Base-by-base conservation (phyloP, 2,329 filamentous ascomycete species). In the Pseudogymnoascus sp. region DNA sequence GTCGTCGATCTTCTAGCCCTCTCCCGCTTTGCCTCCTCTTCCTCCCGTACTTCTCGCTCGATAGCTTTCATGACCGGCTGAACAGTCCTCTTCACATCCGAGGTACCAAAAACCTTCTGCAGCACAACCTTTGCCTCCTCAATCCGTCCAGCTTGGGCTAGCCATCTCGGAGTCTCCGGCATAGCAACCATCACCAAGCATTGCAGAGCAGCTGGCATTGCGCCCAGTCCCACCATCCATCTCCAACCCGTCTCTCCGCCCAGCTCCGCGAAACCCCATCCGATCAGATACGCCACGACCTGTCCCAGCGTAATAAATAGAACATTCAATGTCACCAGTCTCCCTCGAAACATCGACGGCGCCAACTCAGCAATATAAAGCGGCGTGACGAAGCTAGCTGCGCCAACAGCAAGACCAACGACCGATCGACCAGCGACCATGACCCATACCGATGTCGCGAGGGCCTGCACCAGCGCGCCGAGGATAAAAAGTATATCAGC, bases 171-270 rank as follows among this genome's bases (percentile, higher is more conserved):
- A 10, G 90, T 95, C 75, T 97, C 93, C 0, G 92, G 92, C 83
- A 96, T 88, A 60, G 85, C 79, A 2, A 85, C 68, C 63, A 97
- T 76, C 61, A 95, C 76, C 0, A 80, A 72, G 4, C 84, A 82
- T 72, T 97, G 93, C 3, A 92, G 62, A 0, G 83, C 73, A 0
- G 92, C 92, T 0, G 93, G 93, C 27, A 88, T 65, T 7, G 89
- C 89, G 0, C 92, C 93, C 0, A 97, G 75, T 0, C 92, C 92
- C 0, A 97, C 92, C 84, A 96, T 92, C 87, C 90, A 95, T 59
- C 91, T 81, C 92, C 93, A 97, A 1, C 89, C 91, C 10, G 81
- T 82, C 36, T 70, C 71, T 21, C 72, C 68, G 0, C 78, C 82
- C 63, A 79, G 78, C 62, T 82, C 80, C 5, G 85, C 81, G 55